Conservation (phyloP, 1,284 basidiomycete species). For the Boletus sp. region DNA sequence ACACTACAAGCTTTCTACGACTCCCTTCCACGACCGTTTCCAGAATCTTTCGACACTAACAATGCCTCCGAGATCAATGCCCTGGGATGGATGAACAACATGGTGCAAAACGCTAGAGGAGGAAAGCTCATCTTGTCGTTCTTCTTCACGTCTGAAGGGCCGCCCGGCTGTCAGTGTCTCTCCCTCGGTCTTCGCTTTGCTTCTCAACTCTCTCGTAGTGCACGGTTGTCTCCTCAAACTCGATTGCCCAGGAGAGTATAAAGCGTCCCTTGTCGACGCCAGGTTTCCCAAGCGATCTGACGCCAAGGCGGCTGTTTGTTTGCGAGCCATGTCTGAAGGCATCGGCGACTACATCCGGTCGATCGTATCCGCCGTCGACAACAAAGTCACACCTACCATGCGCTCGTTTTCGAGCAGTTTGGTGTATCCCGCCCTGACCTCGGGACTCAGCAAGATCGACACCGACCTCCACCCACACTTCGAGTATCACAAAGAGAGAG, state of each 20-base stretch:
- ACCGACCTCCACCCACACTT: slow-evolving; percentile 38
- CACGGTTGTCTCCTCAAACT: slow-evolving; percentile 60
- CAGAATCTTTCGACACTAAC: slow-evolving; percentile 44
- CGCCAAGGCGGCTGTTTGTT: slow-evolving; percentile 59
- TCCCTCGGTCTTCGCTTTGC: not conserved
- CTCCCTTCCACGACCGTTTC: slow-evolving; percentile 53
- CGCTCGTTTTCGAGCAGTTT: slow-evolving; percentile 41
- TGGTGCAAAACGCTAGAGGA: slow-evolving; percentile 49
- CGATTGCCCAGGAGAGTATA: slow-evolving; percentile 45
- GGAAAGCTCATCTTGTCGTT: slow-evolving; percentile 42
- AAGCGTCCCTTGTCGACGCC: slow-evolving; percentile 55
- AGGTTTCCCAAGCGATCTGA: slow-evolving; percentile 54
- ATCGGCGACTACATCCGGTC: slow-evolving; percentile 51
- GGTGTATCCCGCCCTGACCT: slow-evolving; percentile 41
- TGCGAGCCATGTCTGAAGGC: slow-evolving; percentile 58
- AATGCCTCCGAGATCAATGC: slow-evolving; percentile 48
- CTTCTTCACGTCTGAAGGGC: slow-evolving; percentile 41
- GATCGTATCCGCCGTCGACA: slow-evolving; percentile 40
- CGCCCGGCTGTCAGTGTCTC: slow-evolving; percentile 39
- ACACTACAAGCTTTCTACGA: slow-evolving; percentile 55
- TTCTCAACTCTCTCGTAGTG: slow-evolving; percentile 36
- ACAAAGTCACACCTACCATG: slow-evolving; percentile 41
- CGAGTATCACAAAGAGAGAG: slow-evolving; percentile 40
- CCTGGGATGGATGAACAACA: slow-evolving; percentile 50
- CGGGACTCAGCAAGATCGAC: slow-evolving; percentile 44